Evolutionary conservation across 2,329 filamentous ascomycete species (phyloP), one percentile per base, ranked within the genome.

Genomic region (Didymella sp.): DNA sequence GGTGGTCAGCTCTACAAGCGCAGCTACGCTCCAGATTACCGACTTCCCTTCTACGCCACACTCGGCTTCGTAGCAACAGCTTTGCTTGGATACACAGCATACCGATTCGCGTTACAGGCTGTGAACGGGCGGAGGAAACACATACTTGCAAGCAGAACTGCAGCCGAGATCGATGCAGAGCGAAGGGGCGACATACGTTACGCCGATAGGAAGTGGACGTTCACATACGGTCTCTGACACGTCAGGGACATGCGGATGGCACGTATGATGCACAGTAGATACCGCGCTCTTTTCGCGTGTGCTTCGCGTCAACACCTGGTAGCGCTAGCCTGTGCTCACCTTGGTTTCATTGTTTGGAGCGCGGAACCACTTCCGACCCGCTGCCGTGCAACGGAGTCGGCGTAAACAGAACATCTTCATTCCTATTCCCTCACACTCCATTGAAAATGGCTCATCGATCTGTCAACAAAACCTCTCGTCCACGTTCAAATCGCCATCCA

Each of bases 61-160:
- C 47, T 68, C n/a, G 62, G 68, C 6, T 62, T 71, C 13, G 62
- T 73, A 6, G 61, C 58, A 1, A 62, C 61, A 7, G 60, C 60
- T 15, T 45, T 68, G 12, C 9, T 59, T 2, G 66, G 68, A 12
- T 70, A 68, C 35, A 52, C 41, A 4, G 56, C 62, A 11, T 69
- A 69, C 30, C 56, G 61, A 8, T 64, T 63, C 24, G 63, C 62
- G 8, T 43, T 71, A 7, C 56, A 62, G 28, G 27, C 44, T 0
- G 61, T 60, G 33, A 69, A 70, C 30, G 46, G 7, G 25, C 44
- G 22, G n/a, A 35, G 19, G 8, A 21, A n/a, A 6, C 9, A 45
- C 4, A 33, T 22, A 25, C 31, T 49, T n/a, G 28, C 53, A 15
- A 17, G 31, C 22, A 51, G 24, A 21, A 19, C 41, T 6, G 28